Evolutionary conservation across 805 yeast species (phyloP).

Genomic region (Wickerhamiella nectarea): DNA sequence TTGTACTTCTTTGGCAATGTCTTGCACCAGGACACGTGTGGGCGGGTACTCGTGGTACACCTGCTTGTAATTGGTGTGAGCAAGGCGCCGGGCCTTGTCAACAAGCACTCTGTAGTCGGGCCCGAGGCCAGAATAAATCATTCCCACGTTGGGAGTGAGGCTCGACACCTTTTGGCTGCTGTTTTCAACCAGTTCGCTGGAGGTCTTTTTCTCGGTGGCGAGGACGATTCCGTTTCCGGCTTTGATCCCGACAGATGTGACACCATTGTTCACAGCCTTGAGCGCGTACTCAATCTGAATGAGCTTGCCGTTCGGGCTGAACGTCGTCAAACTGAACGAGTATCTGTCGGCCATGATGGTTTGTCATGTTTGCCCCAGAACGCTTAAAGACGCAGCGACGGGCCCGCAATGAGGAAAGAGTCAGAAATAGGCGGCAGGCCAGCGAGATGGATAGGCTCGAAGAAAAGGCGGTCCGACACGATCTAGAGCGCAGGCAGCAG

Average conservation of each 20-base stretch:
- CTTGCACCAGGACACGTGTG: conserved; percentile 82
- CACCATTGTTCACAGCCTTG: conserved; percentile 96
- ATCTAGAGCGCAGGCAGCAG: neutral
- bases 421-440: neutral
- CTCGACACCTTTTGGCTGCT: conserved; percentile 68
- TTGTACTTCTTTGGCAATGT: conserved; percentile 92
- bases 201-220: conserved; percentile 89
- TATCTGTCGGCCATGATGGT: conserved; percentile 89
- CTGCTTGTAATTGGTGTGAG: conserved; percentile 86
- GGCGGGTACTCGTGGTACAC: conserved; percentile 96
- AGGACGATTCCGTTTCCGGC: conserved; percentile 93
- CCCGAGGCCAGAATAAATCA: conserved; percentile 97
- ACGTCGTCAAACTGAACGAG: conserved; percentile 92
- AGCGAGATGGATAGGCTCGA: neutral
- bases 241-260: conserved; percentile 85
- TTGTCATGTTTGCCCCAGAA: conserved; percentile 6
- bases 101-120: conserved; percentile 93
- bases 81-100: conserved; percentile 83
- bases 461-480: neutral
- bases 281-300: conserved; percentile 97
- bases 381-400: neutral
- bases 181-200: conserved; percentile 60
- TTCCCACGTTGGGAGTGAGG: conserved; percentile 90
- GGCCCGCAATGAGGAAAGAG: neutral
- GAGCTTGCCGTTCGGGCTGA: conserved; percentile 96